Evolutionary conservation across 257 asterid species (phyloP).

Genomic region (Nicotiana noctiflora): DNA sequence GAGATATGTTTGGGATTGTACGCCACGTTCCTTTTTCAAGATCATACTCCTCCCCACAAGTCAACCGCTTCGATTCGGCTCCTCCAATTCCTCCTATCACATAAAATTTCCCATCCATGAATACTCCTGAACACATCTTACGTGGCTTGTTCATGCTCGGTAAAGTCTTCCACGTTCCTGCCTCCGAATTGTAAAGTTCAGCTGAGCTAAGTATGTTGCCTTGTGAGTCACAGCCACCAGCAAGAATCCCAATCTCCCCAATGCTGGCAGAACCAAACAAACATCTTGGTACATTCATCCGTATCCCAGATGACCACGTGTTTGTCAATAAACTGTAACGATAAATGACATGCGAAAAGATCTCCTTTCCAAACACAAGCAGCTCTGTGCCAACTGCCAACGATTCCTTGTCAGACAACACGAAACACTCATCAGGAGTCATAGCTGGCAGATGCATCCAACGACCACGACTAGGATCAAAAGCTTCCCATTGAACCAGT

Average conservation of each 20-base stretch:
- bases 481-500: slow-evolving; percentile 60
- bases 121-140: not conserved
- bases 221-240: not conserved
- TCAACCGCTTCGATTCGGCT: slow-evolving; percentile 21
- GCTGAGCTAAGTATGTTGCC: slow-evolving; percentile 28
- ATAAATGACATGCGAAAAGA: not conserved
- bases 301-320: slow-evolving; percentile 46
- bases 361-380: not conserved
- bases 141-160: not conserved
- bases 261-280: slow-evolving; percentile 21
- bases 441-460: slow-evolving; percentile 28
- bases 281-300: slow-evolving; percentile 44
- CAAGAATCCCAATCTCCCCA: not conserved
- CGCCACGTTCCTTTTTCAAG: not conserved
- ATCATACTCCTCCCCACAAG: slow-evolving; percentile 40
- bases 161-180: not conserved
- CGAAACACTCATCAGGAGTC: slow-evolving; percentile 1
- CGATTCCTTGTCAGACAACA: not conserved
- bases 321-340: slow-evolving; percentile 9
- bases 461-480: slow-evolving; percentile 41
- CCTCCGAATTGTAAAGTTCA: slow-evolving; percentile 33
- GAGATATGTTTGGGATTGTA: not conserved
- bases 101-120: not conserved
- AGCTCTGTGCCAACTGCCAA: not conserved
- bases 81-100: slow-evolving; percentile 26